Evolutionary conservation across 768 basidiomycete species (phyloP), one percentile per base, ranked within the genome.

Genomic region (Suillus subluteus): DNA sequence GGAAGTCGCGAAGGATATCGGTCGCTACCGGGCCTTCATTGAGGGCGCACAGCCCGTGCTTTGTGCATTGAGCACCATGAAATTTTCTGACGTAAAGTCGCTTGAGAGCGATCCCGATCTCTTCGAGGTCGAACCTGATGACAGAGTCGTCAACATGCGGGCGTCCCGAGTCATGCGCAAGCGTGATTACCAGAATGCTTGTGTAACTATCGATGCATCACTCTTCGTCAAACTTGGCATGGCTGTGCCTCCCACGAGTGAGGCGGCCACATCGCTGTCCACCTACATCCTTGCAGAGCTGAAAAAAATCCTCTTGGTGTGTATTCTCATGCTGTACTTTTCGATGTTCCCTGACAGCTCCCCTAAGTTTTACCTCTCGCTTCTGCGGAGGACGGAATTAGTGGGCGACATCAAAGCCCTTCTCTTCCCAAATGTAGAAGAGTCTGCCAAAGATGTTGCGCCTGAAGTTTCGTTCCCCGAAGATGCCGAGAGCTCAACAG

Each of bases 171-270:
- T 73, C 50, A 75, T 73, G 62, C 48, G 63, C 48, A 76, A 63
- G 69, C 67, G 66, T 55, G 70, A 66, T 65, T 59, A 32, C 48
- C 61, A 70, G 63, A 62, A 66, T 52, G 58, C 63, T 32, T 18
- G 32, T 52, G 58, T 65, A 4, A 37, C 65, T 3, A 52, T 80
- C 7, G 72, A 84, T 44, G 35, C 48, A 11, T 65, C 70, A 7
- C 74, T 73, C 0, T 80, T 84, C 59, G 70, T 67, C 6, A 74
- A 66, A 30, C 69, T 83, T 26, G 73, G 73, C 0, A 26, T 66
- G 3, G 44, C 44, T 13, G 71, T 77, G 1, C 82, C 83, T 6
- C 32, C 50, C 7, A 72, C 65, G 6, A 44, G 54, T 2, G 65
- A 48, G 15, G 79, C 77, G 15, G 74, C 74, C 0, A 41, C 54